phyloP scores from a whole-genome alignment of 148 eudicot genomes.

The Silene latifolia region DNA sequence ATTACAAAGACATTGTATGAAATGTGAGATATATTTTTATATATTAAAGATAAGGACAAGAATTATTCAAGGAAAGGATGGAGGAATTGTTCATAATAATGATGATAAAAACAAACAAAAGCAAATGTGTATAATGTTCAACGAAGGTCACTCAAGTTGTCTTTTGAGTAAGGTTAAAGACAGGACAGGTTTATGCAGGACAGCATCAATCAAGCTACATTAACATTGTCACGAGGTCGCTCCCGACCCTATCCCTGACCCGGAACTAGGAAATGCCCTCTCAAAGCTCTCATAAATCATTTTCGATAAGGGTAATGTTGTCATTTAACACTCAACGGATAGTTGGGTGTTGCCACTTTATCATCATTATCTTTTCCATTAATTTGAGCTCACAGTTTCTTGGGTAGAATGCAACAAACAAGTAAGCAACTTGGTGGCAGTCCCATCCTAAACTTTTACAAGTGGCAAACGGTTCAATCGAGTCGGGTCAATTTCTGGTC shows the following conservation, averaged over 20 bases:
- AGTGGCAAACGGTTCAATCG: too few relatives aligned
- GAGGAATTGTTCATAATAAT: not conserved
- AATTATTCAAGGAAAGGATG: not conserved
- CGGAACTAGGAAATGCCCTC: not conserved
- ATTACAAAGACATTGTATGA: not conserved
- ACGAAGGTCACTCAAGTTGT: constrained; percentile 13
- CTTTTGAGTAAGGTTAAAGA: not conserved
- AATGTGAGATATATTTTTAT: not conserved
- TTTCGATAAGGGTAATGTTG: not conserved
- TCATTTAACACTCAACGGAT: not conserved
- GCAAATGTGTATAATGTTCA: not conserved
- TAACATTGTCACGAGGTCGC: not conserved
- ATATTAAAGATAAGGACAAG: not conserved
- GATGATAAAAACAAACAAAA: not conserved
- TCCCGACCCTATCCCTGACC: not conserved
- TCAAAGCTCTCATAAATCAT: not conserved
- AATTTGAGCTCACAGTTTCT: not conserved
- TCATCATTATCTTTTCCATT: not conserved
- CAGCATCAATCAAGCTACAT: not conserved
- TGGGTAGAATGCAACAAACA: not conserved
- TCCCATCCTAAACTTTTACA: not conserved
- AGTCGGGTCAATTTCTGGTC: too few relatives aligned
- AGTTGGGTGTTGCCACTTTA: not conserved
- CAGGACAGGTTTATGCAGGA: not conserved
- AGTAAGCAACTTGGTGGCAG: not conserved